Evolutionary conservation across 805 yeast genomes (phyloP).

Genomic region (Cyberlindnera bimundalis): DNA sequence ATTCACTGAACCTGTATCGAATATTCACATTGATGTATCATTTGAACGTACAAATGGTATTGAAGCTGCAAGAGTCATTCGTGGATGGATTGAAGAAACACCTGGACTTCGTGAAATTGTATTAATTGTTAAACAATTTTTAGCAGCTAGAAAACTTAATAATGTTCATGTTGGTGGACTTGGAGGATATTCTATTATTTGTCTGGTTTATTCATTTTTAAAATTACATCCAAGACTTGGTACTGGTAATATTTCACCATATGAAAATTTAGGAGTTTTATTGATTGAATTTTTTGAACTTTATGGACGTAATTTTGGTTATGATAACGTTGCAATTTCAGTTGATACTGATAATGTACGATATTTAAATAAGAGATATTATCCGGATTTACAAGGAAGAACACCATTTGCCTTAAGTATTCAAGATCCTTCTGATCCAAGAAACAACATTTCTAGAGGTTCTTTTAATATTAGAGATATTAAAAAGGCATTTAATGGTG

Average conservation of each 20-base stretch:
- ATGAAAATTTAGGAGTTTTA: constrained; percentile 79
- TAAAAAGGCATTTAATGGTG: constrained; percentile 85
- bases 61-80: constrained; percentile 73
- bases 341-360: constrained; percentile 52
- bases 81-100: constrained; percentile 65
- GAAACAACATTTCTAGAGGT: constrained; percentile 84
- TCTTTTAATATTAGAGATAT: constrained; percentile 76
- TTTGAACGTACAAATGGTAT: constrained; percentile 83
- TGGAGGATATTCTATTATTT: constrained; percentile 92
- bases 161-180: constrained; percentile 91
- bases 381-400: constrained; percentile 51
- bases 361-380: constrained; percentile 56
- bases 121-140: constrained; percentile 78
- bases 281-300: constrained; percentile 89
- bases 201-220: constrained; percentile 76
- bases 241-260: constrained; percentile 60
- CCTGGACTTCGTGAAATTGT: constrained; percentile 85
- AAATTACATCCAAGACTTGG: constrained; percentile 74
- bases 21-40: constrained; percentile 82
- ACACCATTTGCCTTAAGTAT: constrained; percentile 66
- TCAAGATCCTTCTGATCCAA: constrained; percentile 82
- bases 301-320: constrained; percentile 86
- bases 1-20: constrained; percentile 68
- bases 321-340: constrained; percentile 71
- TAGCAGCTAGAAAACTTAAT: constrained; percentile 71